A percentile compares a stretch with the other conserved stretches of the same genome.
These are phyloP conservation scores for Plasmodium gaboni DNA, from an alignment of 169 alveolate species.

Conservation along the genomic window DNA sequence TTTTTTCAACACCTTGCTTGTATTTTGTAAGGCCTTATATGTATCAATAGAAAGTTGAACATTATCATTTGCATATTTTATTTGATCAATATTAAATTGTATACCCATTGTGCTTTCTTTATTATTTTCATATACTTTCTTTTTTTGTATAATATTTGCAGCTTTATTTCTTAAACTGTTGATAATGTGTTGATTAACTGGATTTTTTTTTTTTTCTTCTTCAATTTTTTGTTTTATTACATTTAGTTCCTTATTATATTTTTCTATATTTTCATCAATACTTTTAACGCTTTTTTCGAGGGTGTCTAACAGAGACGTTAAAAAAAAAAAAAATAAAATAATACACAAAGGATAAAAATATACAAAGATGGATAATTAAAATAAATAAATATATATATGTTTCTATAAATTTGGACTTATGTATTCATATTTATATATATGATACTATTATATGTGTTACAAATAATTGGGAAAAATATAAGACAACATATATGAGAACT, in stretches of 20 bases:
- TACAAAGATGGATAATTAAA: too few relatives aligned
- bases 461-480: too few relatives aligned
- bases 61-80: conserved; percentile 74
- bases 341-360: too few relatives aligned
- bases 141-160: conserved; percentile 49
- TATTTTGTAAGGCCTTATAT: conserved; percentile 51
- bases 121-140: conserved; percentile 60
- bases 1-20: conserved; percentile 70
- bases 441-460: too few relatives aligned
- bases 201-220: conserved; percentile 68
- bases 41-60: conserved; percentile 71
- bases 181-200: conserved; percentile 49
- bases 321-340: neutral
- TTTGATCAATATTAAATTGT: conserved; percentile 75
- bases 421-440: too few relatives aligned
- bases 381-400: too few relatives aligned
- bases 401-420: too few relatives aligned
- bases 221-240: conserved; percentile 74
- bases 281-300: conserved; percentile 60
- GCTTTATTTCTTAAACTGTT: conserved; percentile 67
- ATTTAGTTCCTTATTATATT: conserved; percentile 68
- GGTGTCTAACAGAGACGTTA: conserved; percentile 22
- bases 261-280: conserved; percentile 61
- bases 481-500: too few relatives aligned
- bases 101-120: conserved; percentile 75